phyloP scores from a whole-genome alignment of 2,329 filamentous ascomycete genomes.

The Bipolaris zeicola region DNA sequence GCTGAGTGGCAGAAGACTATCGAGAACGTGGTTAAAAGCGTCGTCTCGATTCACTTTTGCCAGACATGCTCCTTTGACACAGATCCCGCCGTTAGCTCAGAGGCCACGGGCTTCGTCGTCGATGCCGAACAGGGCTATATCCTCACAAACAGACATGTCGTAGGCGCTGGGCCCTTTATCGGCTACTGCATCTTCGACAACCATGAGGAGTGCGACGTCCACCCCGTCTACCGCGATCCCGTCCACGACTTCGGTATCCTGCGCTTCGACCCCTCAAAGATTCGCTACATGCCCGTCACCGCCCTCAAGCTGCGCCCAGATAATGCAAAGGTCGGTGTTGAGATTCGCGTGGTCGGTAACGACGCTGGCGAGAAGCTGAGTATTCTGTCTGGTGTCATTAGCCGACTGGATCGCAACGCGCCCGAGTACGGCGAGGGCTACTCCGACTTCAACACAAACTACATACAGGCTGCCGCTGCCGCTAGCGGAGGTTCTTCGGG shows the following conservation, averaged over 20 bases:
- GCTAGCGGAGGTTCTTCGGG: conserved; percentile 98
- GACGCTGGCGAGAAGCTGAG: conserved; percentile 98
- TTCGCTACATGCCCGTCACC: conserved; percentile 94
- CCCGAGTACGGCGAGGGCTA: conserved; percentile 96
- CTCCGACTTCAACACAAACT: conserved; percentile 94
- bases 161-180: conserved; percentile 95
- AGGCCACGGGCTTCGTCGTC: conserved; percentile 97
- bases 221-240: conserved; percentile 95
- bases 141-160: conserved; percentile 73
- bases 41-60: conserved; percentile 98
- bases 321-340: conserved; percentile 83
- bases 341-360: conserved; percentile 97
- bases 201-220: conserved; percentile 93
- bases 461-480: conserved; percentile 96
- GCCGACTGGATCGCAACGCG: conserved; percentile 91
- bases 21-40: conserved; percentile 89
- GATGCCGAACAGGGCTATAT: conserved; percentile 85
- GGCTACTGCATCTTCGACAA: conserved; percentile 99
- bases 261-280: conserved; percentile 90
- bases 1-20: conserved; percentile 96
- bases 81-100: conserved; percentile 89
- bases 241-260: conserved; percentile 98
- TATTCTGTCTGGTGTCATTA: conserved; percentile 97
- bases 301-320: conserved; percentile 83
- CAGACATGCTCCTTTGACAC: conserved; percentile 98